Conservation (phyloP, 208 protist genomes). For the Leishmania arabica region DNA sequence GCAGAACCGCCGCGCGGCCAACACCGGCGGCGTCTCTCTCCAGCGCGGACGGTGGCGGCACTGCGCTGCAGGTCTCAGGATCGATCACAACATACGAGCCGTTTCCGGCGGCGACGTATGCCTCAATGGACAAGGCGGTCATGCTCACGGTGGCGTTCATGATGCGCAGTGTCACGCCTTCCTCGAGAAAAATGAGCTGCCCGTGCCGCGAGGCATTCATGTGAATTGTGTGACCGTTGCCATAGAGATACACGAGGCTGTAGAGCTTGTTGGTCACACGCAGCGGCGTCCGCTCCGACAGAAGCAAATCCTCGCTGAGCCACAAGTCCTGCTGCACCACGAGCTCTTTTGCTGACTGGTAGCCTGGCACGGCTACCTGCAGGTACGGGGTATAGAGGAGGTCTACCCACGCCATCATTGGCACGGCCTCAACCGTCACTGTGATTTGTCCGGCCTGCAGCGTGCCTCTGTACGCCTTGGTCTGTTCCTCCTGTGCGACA, state of each 20-base stretch:
- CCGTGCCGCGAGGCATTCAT: conserved; percentile 35
- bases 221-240: conserved; percentile 57
- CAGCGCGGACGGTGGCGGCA: conserved; percentile 1
- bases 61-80: conserved; percentile 34
- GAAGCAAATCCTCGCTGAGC: conserved; percentile 48
- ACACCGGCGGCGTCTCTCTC: background rate
- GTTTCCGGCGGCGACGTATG: conserved; percentile 60
- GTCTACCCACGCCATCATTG: conserved; percentile 44
- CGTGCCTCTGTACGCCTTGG: conserved; percentile 24
- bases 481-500: conserved; percentile 9
- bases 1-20: background rate
- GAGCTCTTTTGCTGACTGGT: conserved; percentile 42
- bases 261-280: conserved; percentile 35
- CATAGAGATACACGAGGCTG: conserved; percentile 73
- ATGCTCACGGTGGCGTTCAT: conserved; percentile 60
- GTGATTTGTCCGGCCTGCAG: conserved; percentile 38
- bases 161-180: conserved; percentile 71
- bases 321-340: conserved; percentile 48
- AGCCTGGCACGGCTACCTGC: conserved; percentile 54
- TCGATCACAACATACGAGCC: conserved; percentile 72
- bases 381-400: conserved; percentile 72
- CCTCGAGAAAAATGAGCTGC: conserved; percentile 56
- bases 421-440: conserved; percentile 44
- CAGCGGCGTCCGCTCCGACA: conserved; percentile 49
- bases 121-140: conserved; percentile 50